Conservation (phyloP, 805 yeast species). For the Candida railenensis region DNA sequence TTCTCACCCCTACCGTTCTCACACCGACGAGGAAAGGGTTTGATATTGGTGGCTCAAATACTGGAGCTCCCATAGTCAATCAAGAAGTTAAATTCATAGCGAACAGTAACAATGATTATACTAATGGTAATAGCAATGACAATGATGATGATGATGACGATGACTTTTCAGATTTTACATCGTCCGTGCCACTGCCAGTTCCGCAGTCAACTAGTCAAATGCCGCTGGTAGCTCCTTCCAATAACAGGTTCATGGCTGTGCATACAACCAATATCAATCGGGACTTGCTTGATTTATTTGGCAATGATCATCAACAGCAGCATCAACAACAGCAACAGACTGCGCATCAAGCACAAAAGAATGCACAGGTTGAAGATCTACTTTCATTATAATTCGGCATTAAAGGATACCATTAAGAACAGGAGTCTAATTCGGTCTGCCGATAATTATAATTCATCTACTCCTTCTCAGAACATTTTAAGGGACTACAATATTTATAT, state of each 20-base stretch:
- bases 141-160: slow-evolving; percentile 2
- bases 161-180: slow-evolving; percentile 3
- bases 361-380: not conserved
- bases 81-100: not conserved
- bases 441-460: too few relatives aligned
- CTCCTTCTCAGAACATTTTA: too few relatives aligned
- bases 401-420: too few relatives aligned
- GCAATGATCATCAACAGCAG: not conserved
- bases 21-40: not conserved
- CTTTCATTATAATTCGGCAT: slow-evolving; percentile 1
- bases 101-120: not conserved
- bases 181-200: not conserved
- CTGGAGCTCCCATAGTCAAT: not conserved
- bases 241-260: not conserved
- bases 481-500: too few relatives aligned
- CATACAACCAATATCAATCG: not conserved
- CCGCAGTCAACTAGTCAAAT: not conserved
- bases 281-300: slow-evolving; percentile 4
- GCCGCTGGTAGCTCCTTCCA: not conserved
- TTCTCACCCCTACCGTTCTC: not conserved
- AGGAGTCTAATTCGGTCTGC: too few relatives aligned
- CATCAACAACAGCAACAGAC: not conserved
- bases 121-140: not conserved
- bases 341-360: not conserved
- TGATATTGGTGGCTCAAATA: not conserved